Conservation (phyloP, 73 alveolate genomes). For the Effrenium voratum region DNA sequence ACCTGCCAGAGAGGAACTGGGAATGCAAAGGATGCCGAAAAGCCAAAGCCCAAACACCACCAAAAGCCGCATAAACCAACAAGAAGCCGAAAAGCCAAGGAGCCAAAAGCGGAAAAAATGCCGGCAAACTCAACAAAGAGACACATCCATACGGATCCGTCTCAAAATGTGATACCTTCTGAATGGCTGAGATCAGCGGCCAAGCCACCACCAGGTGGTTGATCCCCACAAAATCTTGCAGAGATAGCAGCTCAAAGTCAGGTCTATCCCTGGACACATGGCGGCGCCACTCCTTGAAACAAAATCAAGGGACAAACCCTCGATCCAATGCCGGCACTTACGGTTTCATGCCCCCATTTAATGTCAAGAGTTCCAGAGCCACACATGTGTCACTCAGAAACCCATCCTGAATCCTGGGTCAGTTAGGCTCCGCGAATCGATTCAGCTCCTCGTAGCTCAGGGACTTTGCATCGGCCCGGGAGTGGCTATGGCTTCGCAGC, state of each 20-base stretch:
- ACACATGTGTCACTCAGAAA: no score
- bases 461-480: not conserved
- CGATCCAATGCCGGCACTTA: not conserved
- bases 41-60: no score
- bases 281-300: constrained; percentile 72
- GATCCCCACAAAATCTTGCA: constrained; percentile 78
- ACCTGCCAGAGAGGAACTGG: no score
- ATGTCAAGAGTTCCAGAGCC: no score
- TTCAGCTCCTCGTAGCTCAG: constrained; percentile 51
- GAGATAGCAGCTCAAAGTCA: constrained; percentile 19
- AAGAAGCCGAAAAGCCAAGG: not conserved
- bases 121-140: not conserved
- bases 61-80: no score
- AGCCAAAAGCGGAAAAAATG: not conserved
- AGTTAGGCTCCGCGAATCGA: not conserved
- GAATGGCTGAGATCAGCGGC: not conserved
- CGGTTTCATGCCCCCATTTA: not conserved
- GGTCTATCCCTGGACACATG: constrained; percentile 72
- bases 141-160: not conserved
- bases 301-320: not conserved
- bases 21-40: no score
- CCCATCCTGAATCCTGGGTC: no score
- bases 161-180: not conserved
- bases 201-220: constrained; percentile 62
- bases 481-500: not conserved